Conservation (phyloP, 129 eudicot genomes). For the Gnaphalium uliginosum region DNA sequence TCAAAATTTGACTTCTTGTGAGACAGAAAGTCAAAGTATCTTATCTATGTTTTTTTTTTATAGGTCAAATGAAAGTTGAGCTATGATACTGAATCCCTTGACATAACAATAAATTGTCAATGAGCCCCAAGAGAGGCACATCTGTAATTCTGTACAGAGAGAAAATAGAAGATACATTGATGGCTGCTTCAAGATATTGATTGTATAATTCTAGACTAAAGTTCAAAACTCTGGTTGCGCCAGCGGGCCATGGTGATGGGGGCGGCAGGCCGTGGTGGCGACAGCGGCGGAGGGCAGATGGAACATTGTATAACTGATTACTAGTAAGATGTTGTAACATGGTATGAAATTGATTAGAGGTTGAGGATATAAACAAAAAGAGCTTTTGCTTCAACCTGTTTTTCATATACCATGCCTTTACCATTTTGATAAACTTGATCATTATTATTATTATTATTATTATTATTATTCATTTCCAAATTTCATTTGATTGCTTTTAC, state of each 20-base stretch:
- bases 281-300: not conserved
- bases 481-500: not conserved
- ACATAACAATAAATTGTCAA: slow-evolving; percentile 28
- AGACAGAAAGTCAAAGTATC: slow-evolving; percentile 18
- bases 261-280: slow-evolving; percentile 8
- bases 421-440: slow-evolving; percentile 28
- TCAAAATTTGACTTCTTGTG: slow-evolving; percentile 28
- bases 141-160: slow-evolving; percentile 51
- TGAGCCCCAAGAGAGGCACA: slow-evolving; percentile 51
- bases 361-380: slow-evolving; percentile 21
- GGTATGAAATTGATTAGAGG: slow-evolving; percentile 23
- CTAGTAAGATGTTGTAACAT: slow-evolving; percentile 28
- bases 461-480: not conserved
- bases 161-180: slow-evolving; percentile 31
- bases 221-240: slow-evolving; percentile 26
- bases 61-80: slow-evolving; percentile 76
- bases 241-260: not conserved
- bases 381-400: slow-evolving; percentile 14
- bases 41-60: slow-evolving; percentile 3
- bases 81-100: slow-evolving; percentile 35
- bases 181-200: slow-evolving; percentile 33
- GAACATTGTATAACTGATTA: slow-evolving; percentile 20
- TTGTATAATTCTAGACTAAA: slow-evolving; percentile 46
- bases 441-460: slow-evolving; percentile 26
- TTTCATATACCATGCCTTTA: slow-evolving; percentile 19